Base-by-base conservation (phyloP, 768 basidiomycete species). In the Sporobolomyces phaffii region DNA sequence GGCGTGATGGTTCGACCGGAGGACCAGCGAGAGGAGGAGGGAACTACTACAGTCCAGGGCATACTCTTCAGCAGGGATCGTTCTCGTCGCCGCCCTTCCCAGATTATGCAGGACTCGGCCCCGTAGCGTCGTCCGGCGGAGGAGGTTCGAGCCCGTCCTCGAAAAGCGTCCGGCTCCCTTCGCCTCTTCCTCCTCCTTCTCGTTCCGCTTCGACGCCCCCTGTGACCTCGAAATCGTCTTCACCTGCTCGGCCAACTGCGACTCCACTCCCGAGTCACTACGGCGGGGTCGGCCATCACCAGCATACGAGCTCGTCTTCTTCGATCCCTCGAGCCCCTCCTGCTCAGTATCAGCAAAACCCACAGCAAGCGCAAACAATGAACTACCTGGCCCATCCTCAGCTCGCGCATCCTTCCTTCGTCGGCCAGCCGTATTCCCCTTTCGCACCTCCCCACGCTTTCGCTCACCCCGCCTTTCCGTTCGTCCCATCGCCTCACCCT, bases 401-500 rank as follows among this genome's bases (percentile, higher is more conserved):
- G 31, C 40, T 43, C 38, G 47, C 48, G 17, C 64, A 51, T 44
- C 63, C 64, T 3, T 38, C 63, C 29, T 64, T 64, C 54, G 59
- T 52, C 36, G 40, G 43, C 4, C 63, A 64, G 24, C 3, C 61
- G 5, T 61, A 58, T 51, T 24, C 53, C 17, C 40, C 56, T 7
- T 68, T 60, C 44, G 61, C 49, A 4, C 31, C 58, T 2, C 59
- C 59, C 38, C 48, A 48, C 24, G 36, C 44, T 0, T 68, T 45
- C 29, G 64, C 69, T 1, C 49, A 70, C n/a, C 69, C 69, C 0
- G 56, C 57, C 0, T 70, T 59, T 48, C 69, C 69, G 4, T 70
- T 70, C 64, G 62, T 70, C 22, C 60, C 69, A 11, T 70, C 69
- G 9, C 69, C 69, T 13, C 69, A 70, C 41, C 69, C 69, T 18